Evolutionary conservation across 805 yeast species (phyloP).

Genomic region (Wickerhamiella vanderwaltii): DNA sequence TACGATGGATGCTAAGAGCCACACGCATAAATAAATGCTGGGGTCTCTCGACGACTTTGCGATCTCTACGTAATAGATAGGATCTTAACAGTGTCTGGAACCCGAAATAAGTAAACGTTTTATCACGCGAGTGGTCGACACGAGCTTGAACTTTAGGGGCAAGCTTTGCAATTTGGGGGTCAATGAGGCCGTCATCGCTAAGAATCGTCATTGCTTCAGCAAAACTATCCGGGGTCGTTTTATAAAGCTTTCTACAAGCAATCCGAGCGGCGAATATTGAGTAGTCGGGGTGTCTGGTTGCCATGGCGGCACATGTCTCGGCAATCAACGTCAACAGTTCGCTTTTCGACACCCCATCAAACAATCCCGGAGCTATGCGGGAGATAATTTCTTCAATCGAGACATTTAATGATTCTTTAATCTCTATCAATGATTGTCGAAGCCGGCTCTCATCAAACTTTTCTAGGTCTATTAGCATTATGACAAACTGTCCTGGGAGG

Average conservation of each 20-base stretch:
- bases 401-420: conserved; percentile 36
- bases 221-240: conserved; percentile 70
- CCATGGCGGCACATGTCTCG: conserved; percentile 91
- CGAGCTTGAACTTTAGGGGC: conserved; percentile 27
- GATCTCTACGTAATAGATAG: conserved; percentile 47
- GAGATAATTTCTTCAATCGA: conserved; percentile 83
- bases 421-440: neutral
- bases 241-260: conserved; percentile 77
- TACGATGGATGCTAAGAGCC: conserved; percentile 73
- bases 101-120: conserved; percentile 68
- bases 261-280: conserved; percentile 75
- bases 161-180: conserved; percentile 38
- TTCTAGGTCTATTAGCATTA: conserved; percentile 2
- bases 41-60: conserved; percentile 62
- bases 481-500: no score
- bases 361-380: conserved; percentile 79
- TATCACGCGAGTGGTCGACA: conserved; percentile 63
- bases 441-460: neutral
- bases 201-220: conserved; percentile 56
- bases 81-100: conserved; percentile 73
- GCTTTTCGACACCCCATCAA: conserved; percentile 75
- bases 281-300: conserved; percentile 91
- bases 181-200: conserved; percentile 53
- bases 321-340: conserved; percentile 41
- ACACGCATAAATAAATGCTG: conserved; percentile 82